phyloP scores from a whole-genome alignment of 352 stramenopile species.

The Phytophthora aleatoria region DNA sequence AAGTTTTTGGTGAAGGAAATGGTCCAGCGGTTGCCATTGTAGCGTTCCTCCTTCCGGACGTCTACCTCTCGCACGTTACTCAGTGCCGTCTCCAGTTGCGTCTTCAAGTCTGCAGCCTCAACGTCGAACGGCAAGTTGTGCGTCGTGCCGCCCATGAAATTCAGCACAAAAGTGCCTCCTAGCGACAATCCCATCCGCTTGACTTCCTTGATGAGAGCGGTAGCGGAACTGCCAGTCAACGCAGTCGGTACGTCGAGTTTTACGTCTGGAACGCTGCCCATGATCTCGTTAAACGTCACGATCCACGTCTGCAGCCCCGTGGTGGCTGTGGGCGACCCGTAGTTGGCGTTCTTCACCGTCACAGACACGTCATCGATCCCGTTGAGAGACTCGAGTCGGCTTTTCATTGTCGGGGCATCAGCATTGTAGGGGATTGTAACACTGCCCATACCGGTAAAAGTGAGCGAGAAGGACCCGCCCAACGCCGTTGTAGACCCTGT shows the following conservation, averaged over 20 bases:
- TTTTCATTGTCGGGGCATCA: conserved; percentile 49
- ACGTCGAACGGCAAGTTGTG: conserved; percentile 92
- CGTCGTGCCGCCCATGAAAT: conserved; percentile 92
- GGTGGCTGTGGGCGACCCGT: conserved; percentile 28
- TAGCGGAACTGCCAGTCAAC: conserved; percentile 63
- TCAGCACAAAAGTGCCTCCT: conserved; percentile 93
- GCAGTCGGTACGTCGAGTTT: conserved; percentile 53
- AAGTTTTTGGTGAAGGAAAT: conserved; percentile 96
- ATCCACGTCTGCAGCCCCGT: conserved; percentile 70
- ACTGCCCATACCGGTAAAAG: conserved; percentile 52
- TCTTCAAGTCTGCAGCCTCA: conserved; percentile 83
- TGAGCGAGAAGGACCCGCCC: conserved; percentile 72
- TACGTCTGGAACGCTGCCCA: conserved; percentile 90
- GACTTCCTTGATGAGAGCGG: conserved; percentile 73
- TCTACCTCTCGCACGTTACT: conserved; percentile 65
- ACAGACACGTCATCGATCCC: conserved; percentile 83
- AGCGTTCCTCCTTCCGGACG: conserved; percentile 67
- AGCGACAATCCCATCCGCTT: conserved; percentile 81
- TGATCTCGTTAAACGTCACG: conserved; percentile 93
- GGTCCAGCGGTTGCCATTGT: conserved; percentile 92
- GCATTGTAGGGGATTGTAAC: conserved; percentile 52
- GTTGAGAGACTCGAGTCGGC: conserved; percentile 68
- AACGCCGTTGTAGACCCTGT: conserved; percentile 36
- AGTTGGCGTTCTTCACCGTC: conserved; percentile 52
- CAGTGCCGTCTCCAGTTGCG: conserved; percentile 75